phyloP scores from a whole-genome alignment of 2,329 filamentous ascomycete species.

The Thielaviopsis cerberus region DNA sequence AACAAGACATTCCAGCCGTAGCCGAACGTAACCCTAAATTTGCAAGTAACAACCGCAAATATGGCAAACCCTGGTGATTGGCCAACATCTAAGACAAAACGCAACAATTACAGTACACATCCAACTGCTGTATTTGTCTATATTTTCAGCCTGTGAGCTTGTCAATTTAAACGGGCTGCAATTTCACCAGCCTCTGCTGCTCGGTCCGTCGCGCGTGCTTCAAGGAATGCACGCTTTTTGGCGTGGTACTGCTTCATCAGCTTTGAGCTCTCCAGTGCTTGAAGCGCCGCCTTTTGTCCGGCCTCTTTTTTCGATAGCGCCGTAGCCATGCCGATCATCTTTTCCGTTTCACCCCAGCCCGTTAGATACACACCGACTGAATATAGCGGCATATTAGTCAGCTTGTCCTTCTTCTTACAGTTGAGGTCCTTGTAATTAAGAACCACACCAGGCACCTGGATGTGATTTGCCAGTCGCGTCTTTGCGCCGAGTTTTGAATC shows the following conservation, averaged over 20 bases:
- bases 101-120: too few relatives aligned
- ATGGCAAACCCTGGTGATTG: too few relatives aligned
- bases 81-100: too few relatives aligned
- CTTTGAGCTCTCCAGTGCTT: conserved; percentile 48
- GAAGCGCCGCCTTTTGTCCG: conserved; percentile 44
- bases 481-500: conserved; percentile 23
- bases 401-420: conserved; percentile 33
- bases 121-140: too few relatives aligned
- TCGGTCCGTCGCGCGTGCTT: conserved; percentile 15
- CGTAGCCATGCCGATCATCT: conserved; percentile 43
- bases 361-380: conserved; percentile 46
- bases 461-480: conserved; percentile 28
- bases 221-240: conserved; percentile 28
- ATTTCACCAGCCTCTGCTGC: background rate
- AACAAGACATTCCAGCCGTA: too few relatives aligned
- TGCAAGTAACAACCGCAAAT: too few relatives aligned
- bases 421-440: conserved; percentile 42
- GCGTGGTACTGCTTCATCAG: conserved; percentile 32
- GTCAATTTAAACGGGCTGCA: background rate
- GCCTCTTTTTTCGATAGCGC: conserved; percentile 52
- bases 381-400: conserved; percentile 36
- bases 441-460: conserved; percentile 38
- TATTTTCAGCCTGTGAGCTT: too few relatives aligned
- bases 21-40: too few relatives aligned
- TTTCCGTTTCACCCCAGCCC: conserved; percentile 47